A percentile compares a stretch with the other conserved stretches of the same genome.
phyloP scores from a whole-genome alignment of 2,329 filamentous ascomycete genomes.

The Blumeria graminis region DNA sequence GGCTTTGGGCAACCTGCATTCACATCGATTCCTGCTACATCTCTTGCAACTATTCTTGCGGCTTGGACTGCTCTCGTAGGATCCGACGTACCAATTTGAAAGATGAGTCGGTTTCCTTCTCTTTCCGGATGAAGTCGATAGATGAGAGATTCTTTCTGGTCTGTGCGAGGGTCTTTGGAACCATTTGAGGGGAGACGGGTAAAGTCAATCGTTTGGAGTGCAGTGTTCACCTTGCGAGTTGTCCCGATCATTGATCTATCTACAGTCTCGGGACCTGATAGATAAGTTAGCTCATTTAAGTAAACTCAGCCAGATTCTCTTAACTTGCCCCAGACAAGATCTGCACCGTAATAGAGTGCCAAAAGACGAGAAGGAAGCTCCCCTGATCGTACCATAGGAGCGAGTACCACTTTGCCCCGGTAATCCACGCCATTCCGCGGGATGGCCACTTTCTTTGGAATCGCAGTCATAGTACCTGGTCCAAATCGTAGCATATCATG shows the following conservation, averaged over 20 bases:
- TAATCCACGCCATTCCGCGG: constrained; percentile 81
- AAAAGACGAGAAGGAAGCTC: constrained; percentile 76
- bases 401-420: constrained; percentile 76
- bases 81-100: constrained; percentile 75
- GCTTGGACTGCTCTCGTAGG: constrained; percentile 66
- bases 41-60: constrained; percentile 57
- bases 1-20: constrained; percentile 97
- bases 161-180: constrained; percentile 28
- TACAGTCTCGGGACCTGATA: constrained; percentile 66
- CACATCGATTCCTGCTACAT: constrained; percentile 86
- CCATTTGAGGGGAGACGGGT: constrained; percentile 51
- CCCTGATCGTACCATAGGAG: constrained; percentile 95
- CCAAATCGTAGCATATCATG: too few species aligned
- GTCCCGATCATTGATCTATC: constrained; percentile 82
- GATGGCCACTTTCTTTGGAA: constrained; percentile 50
- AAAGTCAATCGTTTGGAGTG: constrained; percentile 66
- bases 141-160: constrained; percentile 42
- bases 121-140: constrained; percentile 60
- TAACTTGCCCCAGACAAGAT: constrained; percentile 70
- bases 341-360: constrained; percentile 82
- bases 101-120: constrained; percentile 57
- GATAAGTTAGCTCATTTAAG: constrained; percentile 2
- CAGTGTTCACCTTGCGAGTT: constrained; percentile 49
- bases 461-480: constrained; percentile 27
- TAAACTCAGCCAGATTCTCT: background rate